These are phyloP conservation scores for Citrus sp. DNA, from an alignment of 345 rosid genomes.

Conservation along the genomic window DNA sequence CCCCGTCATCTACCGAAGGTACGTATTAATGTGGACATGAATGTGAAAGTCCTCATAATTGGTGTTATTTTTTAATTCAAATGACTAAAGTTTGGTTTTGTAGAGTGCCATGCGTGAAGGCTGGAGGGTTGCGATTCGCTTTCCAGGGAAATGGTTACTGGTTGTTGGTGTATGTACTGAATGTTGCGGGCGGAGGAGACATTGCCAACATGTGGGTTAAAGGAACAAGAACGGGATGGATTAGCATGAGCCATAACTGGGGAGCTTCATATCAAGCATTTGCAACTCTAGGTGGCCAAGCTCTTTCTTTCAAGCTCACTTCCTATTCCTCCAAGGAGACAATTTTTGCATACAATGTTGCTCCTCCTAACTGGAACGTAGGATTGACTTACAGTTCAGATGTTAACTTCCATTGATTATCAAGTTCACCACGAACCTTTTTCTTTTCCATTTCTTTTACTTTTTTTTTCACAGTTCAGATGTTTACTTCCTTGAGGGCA, in stretches of 20 bases:
- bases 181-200: slow-evolving; percentile 76
- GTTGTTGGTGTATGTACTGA: slow-evolving; percentile 63
- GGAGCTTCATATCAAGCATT: slow-evolving; percentile 95
- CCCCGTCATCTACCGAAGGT: slow-evolving; percentile 76
- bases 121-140: slow-evolving; percentile 39
- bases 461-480: background rate
- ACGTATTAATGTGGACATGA: background rate
- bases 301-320: slow-evolving; percentile 66
- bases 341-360: slow-evolving; percentile 51
- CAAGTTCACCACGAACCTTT: background rate
- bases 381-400: slow-evolving; percentile 54
- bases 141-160: slow-evolving; percentile 60
- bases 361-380: slow-evolving; percentile 60
- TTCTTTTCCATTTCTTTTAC: background rate
- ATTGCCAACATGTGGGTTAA: slow-evolving; percentile 50
- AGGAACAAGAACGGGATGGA: slow-evolving; percentile 76
- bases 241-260: slow-evolving; percentile 89
- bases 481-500: too few species aligned
- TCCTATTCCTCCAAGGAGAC: slow-evolving; percentile 65
- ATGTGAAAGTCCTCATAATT: too few species aligned
- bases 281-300: slow-evolving; percentile 61
- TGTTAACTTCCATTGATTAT: slow-evolving; percentile 55
- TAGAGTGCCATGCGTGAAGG: slow-evolving; percentile 52
- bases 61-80: too few species aligned
- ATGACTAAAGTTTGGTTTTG: background rate